phyloP scores from a whole-genome alignment of 495 filamentous ascomycete genomes.

The Penicillium waksmanii region DNA sequence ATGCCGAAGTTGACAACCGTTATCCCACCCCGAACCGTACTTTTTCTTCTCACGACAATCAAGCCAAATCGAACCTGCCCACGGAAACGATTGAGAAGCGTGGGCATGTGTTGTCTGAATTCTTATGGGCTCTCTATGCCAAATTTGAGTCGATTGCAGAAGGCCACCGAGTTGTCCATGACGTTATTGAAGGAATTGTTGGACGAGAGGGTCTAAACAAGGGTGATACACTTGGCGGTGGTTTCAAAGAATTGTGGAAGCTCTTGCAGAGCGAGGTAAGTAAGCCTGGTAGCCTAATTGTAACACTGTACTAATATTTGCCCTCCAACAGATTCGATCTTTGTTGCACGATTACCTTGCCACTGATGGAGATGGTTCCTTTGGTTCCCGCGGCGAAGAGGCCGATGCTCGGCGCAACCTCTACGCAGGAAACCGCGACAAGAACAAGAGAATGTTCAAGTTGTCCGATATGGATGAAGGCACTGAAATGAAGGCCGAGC shows the following conservation, averaged over 20 bases:
- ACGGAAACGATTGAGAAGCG: constrained; percentile 70
- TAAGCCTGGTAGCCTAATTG: neutral
- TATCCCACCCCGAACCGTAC: constrained; percentile 73
- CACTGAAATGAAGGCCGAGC: constrained; percentile 73
- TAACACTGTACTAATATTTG: neutral
- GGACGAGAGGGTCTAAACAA: constrained; percentile 69
- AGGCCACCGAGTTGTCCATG: constrained; percentile 90
- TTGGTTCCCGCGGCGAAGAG: constrained; percentile 56
- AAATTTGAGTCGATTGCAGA: constrained; percentile 98
- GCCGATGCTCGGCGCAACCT: constrained; percentile 58
- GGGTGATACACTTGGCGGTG: constrained; percentile 63
- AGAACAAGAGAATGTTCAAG: constrained; percentile 83
- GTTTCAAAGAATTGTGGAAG: constrained; percentile 95
- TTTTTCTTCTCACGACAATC: constrained; percentile 49
- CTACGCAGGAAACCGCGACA: constrained; percentile 66
- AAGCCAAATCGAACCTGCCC: constrained; percentile 56
- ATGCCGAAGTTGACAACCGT: constrained; percentile 87
- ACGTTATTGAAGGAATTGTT: constrained; percentile 80
- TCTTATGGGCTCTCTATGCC: constrained; percentile 89
- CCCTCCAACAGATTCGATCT: constrained; percentile 75
- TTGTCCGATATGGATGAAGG: constrained; percentile 81
- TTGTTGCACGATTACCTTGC: constrained; percentile 96
- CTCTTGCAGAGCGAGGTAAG: constrained; percentile 76
- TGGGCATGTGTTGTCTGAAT: constrained; percentile 82
- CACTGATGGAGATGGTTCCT: constrained; percentile 66